A percentile compares a stretch with the other conserved stretches of the same genome.
phyloP scores from a whole-genome alignment of 2,329 filamentous ascomycete genomes.

The Aureobasidium sp. region DNA sequence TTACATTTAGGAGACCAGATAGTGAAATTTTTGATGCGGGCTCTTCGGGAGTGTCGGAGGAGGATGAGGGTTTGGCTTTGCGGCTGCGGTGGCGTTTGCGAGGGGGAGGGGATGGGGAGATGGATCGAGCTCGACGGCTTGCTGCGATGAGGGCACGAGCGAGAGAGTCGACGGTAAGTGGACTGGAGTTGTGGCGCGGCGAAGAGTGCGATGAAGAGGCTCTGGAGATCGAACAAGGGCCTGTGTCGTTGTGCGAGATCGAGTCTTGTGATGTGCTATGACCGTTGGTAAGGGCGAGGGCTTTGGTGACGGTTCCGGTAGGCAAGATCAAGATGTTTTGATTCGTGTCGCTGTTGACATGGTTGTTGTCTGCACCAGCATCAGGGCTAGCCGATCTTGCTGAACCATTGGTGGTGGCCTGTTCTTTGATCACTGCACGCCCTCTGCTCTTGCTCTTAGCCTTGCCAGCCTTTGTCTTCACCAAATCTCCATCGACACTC shows the following conservation, averaged over 20 bases:
- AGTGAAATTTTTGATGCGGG: conserved; percentile 52
- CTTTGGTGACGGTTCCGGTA: not conserved
- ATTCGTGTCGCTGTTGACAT: not conserved
- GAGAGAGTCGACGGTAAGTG: not conserved
- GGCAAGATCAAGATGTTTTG: not conserved
- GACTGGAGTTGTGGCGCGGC: not conserved
- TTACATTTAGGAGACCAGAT: conserved; percentile 72
- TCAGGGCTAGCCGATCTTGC: not conserved
- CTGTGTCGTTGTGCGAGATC: not conserved
- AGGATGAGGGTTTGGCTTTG: not conserved
- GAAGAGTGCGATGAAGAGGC: not conserved
- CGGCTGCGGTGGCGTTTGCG: not conserved
- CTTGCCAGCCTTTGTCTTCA: not conserved
- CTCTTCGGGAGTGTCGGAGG: conserved; percentile 15
- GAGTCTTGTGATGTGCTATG: not conserved
- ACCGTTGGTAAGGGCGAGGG: not conserved
- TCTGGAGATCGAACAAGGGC: not conserved
- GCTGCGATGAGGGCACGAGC: conserved; percentile 10
- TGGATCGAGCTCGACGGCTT: not conserved
- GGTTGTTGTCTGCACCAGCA: not conserved
- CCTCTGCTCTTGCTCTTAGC: not conserved
- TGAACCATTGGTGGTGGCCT: not conserved
- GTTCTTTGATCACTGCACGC: not conserved
- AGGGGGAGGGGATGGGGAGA: not conserved
- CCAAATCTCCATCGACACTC: not conserved